Evolutionary conservation across 306 rosid genomes (phyloP), one percentile per base, ranked within the genome.

Genomic region (Begonia loranthoides): DNA sequence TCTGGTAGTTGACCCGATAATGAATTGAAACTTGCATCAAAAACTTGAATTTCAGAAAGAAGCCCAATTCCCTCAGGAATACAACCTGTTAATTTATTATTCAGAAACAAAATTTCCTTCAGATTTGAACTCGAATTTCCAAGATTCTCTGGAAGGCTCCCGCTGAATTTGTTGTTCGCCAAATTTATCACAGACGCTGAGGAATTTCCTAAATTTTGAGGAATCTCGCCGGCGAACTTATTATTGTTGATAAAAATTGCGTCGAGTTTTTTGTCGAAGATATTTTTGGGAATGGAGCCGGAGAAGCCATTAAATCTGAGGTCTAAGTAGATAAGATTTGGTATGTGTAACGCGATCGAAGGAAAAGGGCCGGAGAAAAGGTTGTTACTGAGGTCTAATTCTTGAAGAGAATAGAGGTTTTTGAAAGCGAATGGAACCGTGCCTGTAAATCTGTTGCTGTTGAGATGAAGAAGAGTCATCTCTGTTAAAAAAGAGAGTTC

Each of bases 241-340:
- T 90, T 90, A 79, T 90, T 75, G 68, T 90, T 90, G 68, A 90
- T 67, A n/a, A 90, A 86, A 33, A 90, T 73, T 2, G 99, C 99
- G 73, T 90, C 99, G 1, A 90, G 92, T 41, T 69, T 76, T 69
- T 62, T 76, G 60, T 62, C 65, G 77, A 90, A 90, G 46, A 90
- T 84, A 22, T 76, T 79, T 22, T 65, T 77, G 13, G 99, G 99
- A 9, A 90, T 66, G 4, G 80, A 4, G 0, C 95, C 99, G 1
- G 75, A 72, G 71, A 80, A 86, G 38, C 15, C 48, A 69, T 90
- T 90, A 82, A 77, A 90, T 59, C 99, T 81, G 59, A 90, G 69
- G 79, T 90, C 99, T 55, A 90, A 64, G 77, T 90, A 90, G 36
- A 90, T 58, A 36, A 90, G 80, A 52, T 58, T 77, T 15, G 88